Evolutionary conservation across 371 early-diverging fungal genomes (phyloP).

Genomic region (Mortierella sp.): DNA sequence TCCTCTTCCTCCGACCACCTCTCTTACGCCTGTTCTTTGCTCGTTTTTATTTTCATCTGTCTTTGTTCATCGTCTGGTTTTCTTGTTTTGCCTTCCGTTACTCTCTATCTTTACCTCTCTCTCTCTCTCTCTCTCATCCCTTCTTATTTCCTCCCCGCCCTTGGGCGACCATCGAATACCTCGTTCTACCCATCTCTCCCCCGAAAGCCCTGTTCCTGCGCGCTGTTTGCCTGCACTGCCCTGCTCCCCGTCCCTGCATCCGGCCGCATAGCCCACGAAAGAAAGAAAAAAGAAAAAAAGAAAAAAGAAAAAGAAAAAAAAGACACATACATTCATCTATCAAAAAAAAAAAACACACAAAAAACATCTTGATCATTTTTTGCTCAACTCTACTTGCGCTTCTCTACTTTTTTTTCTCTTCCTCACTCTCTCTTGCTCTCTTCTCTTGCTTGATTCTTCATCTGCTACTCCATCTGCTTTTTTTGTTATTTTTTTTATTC

Average conservation of each 20-base stretch:
- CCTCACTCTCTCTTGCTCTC: not conserved
- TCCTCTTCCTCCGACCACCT: not conserved
- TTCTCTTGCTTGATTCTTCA: conserved; percentile 11
- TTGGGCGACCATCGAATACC: too few relatives aligned
- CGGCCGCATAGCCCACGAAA: not conserved
- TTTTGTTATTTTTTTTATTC: conserved; percentile 26
- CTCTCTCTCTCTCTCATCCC: not conserved
- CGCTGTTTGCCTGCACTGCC: not conserved
- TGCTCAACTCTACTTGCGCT: too few relatives aligned
- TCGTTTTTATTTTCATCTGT: not conserved
- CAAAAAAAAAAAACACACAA: too few relatives aligned
- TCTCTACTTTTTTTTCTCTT: too few relatives aligned
- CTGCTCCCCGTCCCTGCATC: too few relatives aligned
- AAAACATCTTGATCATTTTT: not conserved
- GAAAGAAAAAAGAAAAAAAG: not conserved
- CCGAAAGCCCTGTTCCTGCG: not conserved
- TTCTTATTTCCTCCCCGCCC: too few relatives aligned
- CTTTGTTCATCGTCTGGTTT: not conserved
- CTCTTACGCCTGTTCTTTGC: conserved; percentile 7
- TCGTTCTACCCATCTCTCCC: not conserved
- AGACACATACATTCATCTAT: not conserved
- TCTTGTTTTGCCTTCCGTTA: too few relatives aligned
- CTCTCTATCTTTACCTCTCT: not conserved
- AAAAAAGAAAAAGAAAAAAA: not conserved
- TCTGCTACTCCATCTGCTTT: not conserved